Evolutionary conservation across 306 rosid species (phyloP), one percentile per base, ranked within the genome.

Genomic region (Prunus kanzakura): DNA sequence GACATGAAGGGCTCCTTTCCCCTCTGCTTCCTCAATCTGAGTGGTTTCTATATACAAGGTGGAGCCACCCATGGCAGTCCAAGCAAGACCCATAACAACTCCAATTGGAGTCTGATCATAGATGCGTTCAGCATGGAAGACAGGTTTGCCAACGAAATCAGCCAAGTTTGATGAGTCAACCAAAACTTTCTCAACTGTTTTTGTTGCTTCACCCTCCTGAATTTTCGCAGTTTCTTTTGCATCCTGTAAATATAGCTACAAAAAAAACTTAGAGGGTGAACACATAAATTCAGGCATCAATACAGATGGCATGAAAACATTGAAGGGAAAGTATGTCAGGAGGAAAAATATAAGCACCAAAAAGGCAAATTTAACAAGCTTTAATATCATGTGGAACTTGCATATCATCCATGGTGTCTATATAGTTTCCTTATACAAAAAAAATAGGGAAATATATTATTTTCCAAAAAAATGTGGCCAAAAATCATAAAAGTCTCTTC

Each of bases 11-110:
- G 96, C 74, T 38, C 93, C 97, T 84, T 91, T 95, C 56, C 96
- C 97, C 25, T 91, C 96, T 77, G 85, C 91, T 86, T 92, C 87
- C 80, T 95, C 97, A 76, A 92, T 72, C 64, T 82, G 76, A 58
- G 91, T 83, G 49, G 99, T 95, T 85, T 92, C 99, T 80, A 95
- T 89, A 83, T 95, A 95, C 65, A 95, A 87, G 0, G 99, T 93
- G 72, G 96, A 95, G 22, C 99, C 99, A 45, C 99, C 99, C 99
- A 95, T 90, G 78, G 97, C 90, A 52, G 99, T 92, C 99, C 99
- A 95, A 67, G 99, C 99, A 78, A 95, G 97, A 77, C 99, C 99
- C 99, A 95, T 89, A 52, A 95, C 99, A 35, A 95, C 99, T 73
- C 99, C 99, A 32, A 81, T 64, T 15, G 99, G 99, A 43, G 96